Evolutionary conservation across 2,329 filamentous ascomycete species (phyloP), one percentile per base, ranked within the genome.

Genomic region (Pseudogymnoascus sp.): DNA sequence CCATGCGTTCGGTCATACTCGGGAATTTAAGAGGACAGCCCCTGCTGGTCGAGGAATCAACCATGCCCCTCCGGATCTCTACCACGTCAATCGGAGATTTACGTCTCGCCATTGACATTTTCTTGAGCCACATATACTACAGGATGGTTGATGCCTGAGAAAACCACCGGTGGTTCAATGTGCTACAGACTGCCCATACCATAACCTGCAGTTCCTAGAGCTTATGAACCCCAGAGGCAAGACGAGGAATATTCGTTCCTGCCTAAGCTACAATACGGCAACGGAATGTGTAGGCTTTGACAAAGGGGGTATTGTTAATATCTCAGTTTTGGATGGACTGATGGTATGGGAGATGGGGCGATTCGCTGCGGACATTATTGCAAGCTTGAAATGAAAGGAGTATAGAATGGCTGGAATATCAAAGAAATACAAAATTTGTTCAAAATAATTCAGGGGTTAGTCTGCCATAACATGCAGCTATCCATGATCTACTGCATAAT

Each of bases 1-100:
- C 47, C 47, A 26, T 54, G 29, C 9, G n/a, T 54, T 54, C 44
- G 44, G 44, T 54, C 44, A 33, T 54, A 54, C 17, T 54, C 29
- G 47, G 47, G n/a, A 10, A 5, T 17, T 33, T 29, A 11, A 13
- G 26, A 54, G n/a, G 15, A 17, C 15, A 33, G 13, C 26, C 47
- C 47, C 47, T 54, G 47, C 4, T 33, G 29, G 21, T 44, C 21
- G 11, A 44, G 24, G 21, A 44, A 44, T 44, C 5, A 26, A 11
- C 21, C 11, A 21, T n/a, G 21, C 11, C 21, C 26, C 13, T 50
- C 26, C 17, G 29, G 26, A 17, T 17, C 29, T 29, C 15, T 54
- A 29, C 15, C 21, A n/a, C 29, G 2, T 29, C 31, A 13, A 15
- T 33, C 33, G 15, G 47, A 17, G 15, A 17, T 33, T 54, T 17